phyloP scores from a whole-genome alignment of 768 basidiomycete species.

The Boletus rubroflammeus region DNA sequence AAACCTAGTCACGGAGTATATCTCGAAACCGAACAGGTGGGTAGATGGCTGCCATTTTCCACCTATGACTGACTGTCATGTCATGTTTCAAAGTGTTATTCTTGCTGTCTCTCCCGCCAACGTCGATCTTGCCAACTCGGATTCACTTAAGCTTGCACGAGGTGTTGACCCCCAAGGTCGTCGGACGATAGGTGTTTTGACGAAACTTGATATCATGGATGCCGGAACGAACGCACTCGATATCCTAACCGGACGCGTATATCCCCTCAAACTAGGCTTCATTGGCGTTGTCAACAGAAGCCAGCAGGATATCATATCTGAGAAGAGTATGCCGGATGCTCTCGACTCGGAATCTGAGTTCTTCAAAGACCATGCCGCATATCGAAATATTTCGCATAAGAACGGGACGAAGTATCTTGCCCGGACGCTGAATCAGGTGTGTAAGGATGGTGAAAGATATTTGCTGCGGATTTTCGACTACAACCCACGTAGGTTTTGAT shows the following conservation, averaged over 20 bases:
- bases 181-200: conserved; percentile 93
- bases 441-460: conserved; percentile 15
- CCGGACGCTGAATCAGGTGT: conserved; percentile 88
- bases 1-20: conserved; percentile 90
- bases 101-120: conserved; percentile 97
- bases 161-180: conserved; percentile 94
- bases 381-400: conserved; percentile 93
- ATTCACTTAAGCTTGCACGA: conserved; percentile 94
- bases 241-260: conserved; percentile 93
- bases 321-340: conserved; percentile 83
- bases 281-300: conserved; percentile 97
- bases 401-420: conserved; percentile 97
- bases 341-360: conserved; percentile 84
- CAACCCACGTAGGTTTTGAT: conserved; percentile 71
- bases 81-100: conserved; percentile 65
- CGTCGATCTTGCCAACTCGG: conserved; percentile 98
- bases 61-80: conserved; percentile 10
- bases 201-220: conserved; percentile 98
- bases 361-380: conserved; percentile 85
- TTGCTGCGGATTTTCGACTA: background rate
- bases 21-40: conserved; percentile 94
- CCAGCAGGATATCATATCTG: conserved; percentile 92
- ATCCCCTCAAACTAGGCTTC: conserved; percentile 97
- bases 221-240: conserved; percentile 97
- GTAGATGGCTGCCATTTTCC: conserved; percentile 14